phyloP scores from a whole-genome alignment of 352 stramenopile species.

The Globisporangium cederbergense region DNA sequence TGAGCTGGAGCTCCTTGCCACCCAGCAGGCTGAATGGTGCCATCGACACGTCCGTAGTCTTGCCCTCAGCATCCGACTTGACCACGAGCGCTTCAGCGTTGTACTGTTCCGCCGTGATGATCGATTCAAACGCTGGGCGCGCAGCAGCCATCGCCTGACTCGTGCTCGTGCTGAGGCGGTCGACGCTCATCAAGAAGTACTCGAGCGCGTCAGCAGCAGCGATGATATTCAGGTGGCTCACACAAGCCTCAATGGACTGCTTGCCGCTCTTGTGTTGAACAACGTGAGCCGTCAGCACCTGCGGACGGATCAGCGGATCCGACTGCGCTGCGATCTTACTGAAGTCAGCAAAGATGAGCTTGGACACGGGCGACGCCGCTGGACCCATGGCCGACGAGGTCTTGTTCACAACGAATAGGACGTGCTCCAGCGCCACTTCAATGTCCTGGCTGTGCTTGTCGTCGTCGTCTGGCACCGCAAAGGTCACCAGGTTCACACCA shows the following conservation, averaged over 20 bases:
- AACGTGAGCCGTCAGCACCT: slow-evolving; percentile 44
- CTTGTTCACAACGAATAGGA: slow-evolving; percentile 50
- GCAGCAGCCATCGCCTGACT: slow-evolving; percentile 47
- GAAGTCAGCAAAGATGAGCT: slow-evolving; percentile 58
- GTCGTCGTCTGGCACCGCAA: slow-evolving; percentile 37
- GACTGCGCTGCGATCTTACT: slow-evolving; percentile 25
- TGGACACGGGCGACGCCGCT: slow-evolving; percentile 32
- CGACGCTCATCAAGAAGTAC: slow-evolving; percentile 60
- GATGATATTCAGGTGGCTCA: slow-evolving; percentile 53
- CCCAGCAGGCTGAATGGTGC: slow-evolving; percentile 58
- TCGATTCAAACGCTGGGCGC: slow-evolving; percentile 28
- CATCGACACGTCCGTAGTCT: slow-evolving; percentile 45
- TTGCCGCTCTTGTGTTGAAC: slow-evolving; percentile 46
- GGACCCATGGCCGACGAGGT: slow-evolving; percentile 30
- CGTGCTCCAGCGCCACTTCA: slow-evolving; percentile 43
- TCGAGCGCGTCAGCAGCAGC: slow-evolving; percentile 43
- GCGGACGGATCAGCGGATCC: slow-evolving; percentile 28
- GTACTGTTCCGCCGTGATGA: slow-evolving; percentile 13
- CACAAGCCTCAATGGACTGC: slow-evolving; percentile 31
- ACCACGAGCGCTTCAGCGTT: slow-evolving; percentile 20
- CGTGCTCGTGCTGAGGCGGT: slow-evolving; percentile 50
- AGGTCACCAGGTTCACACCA: slow-evolving; percentile 40
- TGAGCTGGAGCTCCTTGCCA: slow-evolving; percentile 48
- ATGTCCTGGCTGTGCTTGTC: slow-evolving; percentile 48
- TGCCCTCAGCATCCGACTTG: slow-evolving; percentile 31